A percentile compares a stretch with the other conserved stretches of the same genome.
phyloP scores from a whole-genome alignment of 2,329 filamentous ascomycete genomes.

The Talaromyces verruculosus region DNA sequence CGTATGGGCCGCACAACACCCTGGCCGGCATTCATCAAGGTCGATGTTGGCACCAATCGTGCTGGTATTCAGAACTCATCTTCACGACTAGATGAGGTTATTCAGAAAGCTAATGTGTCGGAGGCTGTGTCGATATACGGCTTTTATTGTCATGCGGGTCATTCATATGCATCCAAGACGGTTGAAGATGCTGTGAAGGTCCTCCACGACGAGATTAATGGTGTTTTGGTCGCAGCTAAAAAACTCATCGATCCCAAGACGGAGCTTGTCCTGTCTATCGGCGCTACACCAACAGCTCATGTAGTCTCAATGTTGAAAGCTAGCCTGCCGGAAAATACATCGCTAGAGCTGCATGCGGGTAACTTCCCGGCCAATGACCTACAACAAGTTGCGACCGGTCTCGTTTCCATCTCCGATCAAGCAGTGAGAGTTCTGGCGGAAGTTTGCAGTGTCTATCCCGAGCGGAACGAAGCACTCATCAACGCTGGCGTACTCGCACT shows the following conservation, averaged over 20 bases:
- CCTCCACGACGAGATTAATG: constrained; percentile 34
- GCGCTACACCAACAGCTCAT: constrained; percentile 41
- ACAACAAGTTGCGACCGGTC: constrained; percentile 41
- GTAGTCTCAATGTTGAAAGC: constrained; percentile 33
- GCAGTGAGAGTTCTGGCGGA: constrained; percentile 37
- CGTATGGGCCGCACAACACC: constrained; percentile 9
- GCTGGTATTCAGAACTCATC: constrained; percentile 36
- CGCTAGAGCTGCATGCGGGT: constrained; percentile 41
- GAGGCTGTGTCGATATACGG: constrained; percentile 36
- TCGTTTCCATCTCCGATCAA: constrained; percentile 33
- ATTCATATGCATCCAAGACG: constrained; percentile 39
- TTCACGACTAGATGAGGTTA: constrained; percentile 28
- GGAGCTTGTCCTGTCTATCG: constrained; percentile 37
- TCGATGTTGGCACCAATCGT: constrained; percentile 40
- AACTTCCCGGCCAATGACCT: constrained; percentile 43
- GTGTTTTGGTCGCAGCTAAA: constrained; percentile 33
- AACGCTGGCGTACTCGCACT: constrained; percentile 41
- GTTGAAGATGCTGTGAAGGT: constrained; percentile 33
- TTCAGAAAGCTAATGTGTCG: constrained; percentile 32
- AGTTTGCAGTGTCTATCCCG: constrained; percentile 42
- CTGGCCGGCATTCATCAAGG: constrained; percentile 42
- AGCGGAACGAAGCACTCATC: constrained; percentile 42
- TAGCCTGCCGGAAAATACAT: constrained; percentile 28
- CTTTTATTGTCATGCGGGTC: constrained; percentile 43
- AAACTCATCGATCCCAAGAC: constrained; percentile 24